Evolutionary conservation across 2,329 filamentous ascomycete species (phyloP).

Genomic region (Paecilomyces niveus): DNA sequence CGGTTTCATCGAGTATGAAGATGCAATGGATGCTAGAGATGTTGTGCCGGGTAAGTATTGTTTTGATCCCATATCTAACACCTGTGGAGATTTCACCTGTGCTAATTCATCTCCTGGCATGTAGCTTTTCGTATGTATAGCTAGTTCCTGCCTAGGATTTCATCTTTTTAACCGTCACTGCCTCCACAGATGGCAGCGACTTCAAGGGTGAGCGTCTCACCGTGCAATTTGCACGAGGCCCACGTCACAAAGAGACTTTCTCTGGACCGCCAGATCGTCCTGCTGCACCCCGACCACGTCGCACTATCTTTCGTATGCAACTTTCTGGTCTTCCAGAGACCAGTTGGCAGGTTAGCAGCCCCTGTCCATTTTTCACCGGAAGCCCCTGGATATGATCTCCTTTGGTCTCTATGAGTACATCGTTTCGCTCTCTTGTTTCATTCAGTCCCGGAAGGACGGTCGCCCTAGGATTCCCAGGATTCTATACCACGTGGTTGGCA

Average conservation of each 20-base stretch:
- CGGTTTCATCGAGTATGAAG: slow-evolving; percentile 99
- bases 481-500: neutral
- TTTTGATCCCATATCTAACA: neutral
- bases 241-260: slow-evolving; percentile 61
- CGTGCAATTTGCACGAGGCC: slow-evolving; percentile 94
- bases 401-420: slow-evolving; percentile 7
- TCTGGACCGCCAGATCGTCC: slow-evolving; percentile 57
- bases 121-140: slow-evolving; percentile 55
- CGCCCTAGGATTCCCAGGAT: neutral
- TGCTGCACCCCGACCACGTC: slow-evolving; percentile 69
- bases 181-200: slow-evolving; percentile 74
- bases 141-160: slow-evolving; percentile 51
- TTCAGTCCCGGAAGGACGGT: neutral
- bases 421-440: slow-evolving; percentile 2
- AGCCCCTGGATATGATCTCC: slow-evolving; percentile 14
- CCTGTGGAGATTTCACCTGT: slow-evolving; percentile 4
- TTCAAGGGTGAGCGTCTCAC: slow-evolving; percentile 98
- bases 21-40: slow-evolving; percentile 95
- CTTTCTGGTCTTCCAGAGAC: slow-evolving; percentile 97
- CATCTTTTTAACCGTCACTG: slow-evolving; percentile 24
- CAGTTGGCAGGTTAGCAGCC: slow-evolving; percentile 97
- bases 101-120: slow-evolving; percentile 11
- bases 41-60: slow-evolving; percentile 81
- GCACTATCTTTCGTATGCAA: slow-evolving; percentile 94
- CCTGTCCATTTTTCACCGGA: slow-evolving; percentile 23